These are phyloP conservation scores for Datura wrightii DNA, from an alignment of 257 asterid species.

Conservation along the genomic window DNA sequence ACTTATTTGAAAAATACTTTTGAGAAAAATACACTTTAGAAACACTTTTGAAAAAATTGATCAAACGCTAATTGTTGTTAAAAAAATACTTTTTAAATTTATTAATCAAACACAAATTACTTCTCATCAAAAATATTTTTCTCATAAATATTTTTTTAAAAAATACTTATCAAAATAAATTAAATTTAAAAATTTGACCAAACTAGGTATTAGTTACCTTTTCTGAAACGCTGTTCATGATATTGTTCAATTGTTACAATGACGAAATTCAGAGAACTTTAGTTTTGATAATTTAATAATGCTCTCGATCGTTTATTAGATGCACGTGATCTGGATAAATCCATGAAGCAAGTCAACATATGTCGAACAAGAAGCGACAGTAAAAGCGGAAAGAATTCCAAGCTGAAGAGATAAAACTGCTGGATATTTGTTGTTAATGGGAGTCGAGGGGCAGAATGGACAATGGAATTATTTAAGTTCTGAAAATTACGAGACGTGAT, in stretches of 20 bases:
- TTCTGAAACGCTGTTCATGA: no score
- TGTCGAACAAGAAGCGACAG: background rate
- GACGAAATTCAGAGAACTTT: background rate
- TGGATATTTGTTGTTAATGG: background rate
- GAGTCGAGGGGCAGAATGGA: constrained; percentile 27
- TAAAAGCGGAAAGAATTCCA: background rate
- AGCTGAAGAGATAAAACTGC: background rate
- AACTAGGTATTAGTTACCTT: no score
- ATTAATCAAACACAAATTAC: no score
- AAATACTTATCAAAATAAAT: no score
- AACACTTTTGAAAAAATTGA: no score
- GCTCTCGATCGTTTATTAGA: background rate
- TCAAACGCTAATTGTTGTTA: no score
- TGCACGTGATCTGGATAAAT: background rate
- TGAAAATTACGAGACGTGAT: background rate
- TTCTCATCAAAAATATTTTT: no score
- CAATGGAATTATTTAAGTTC: constrained; percentile 32
- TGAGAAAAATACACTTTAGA: no score
- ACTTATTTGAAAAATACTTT: no score
- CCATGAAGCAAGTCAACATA: background rate
- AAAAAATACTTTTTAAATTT: no score
- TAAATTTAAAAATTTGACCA: no score
- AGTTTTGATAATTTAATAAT: background rate
- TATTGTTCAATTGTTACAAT: background rate
- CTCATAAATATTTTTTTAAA: no score